Evolutionary conservation across 2,329 filamentous ascomycete genomes (phyloP), one percentile per base, ranked within the genome.

Genomic region (Aspergillus glaucus): DNA sequence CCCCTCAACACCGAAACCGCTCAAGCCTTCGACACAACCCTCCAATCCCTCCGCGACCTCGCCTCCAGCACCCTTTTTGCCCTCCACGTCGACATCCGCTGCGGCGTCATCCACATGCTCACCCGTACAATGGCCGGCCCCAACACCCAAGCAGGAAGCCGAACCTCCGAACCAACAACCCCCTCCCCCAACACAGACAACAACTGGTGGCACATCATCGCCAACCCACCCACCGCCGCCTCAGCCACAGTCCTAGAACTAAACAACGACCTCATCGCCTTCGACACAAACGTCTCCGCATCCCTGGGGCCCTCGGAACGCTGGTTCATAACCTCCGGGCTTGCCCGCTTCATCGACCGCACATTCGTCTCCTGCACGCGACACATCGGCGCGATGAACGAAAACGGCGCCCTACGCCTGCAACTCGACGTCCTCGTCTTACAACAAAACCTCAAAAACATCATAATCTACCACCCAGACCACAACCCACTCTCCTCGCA

Each of bases 361-460:
- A 87, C 86, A 62, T 82, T 97, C 2, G 82, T 96, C 34, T 75
- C 82, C 51, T 87, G 87, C 54, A 82, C 84, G 1, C 74, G 78
- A 15, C 79, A 81, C 62, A 86, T 92, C 41, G 82, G 84, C 44
- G 84, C 86, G 6, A 92, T 98, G 84, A 96, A 98, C 66, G 74
- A 72, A 34, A 81, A 86, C 59, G 93, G 93, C 39, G 88, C 85
- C 51, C 82, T 84, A n/a, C 81, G 90, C 34, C 90, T 98, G 81
- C 86, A 90, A 66, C 81, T 97, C 61, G 95, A 98, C 66, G 89
- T 96, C 44, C 79, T 96, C 21, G 93, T 98, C 37, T 75, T 98
- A 45, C 92, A 97, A 70, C 93, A 98, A 66, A 96, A 95, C 61
- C 81, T 98, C 48, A 95, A 95, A 74, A 95, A 95, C 57, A 85